Base-by-base conservation (phyloP, 306 rosid species). In the Crotalaria pallida region DNA sequence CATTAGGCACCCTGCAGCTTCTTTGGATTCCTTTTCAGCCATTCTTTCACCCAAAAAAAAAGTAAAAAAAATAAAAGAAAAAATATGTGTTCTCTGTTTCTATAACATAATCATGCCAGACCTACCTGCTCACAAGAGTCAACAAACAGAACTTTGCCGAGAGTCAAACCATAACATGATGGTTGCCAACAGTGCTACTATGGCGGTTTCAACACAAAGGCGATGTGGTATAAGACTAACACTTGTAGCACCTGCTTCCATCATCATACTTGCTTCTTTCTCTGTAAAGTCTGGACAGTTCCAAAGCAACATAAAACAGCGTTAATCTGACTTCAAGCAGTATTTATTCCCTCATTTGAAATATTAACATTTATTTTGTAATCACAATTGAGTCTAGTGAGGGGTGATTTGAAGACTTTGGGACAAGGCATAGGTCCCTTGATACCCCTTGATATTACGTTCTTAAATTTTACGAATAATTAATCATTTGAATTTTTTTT, bases 161-260 rank as follows among this genome's bases (percentile, higher is more conserved):
- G 91, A 82, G 71, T 90, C 98, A 21, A 90, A 88, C 98, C 96
- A 93, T 62, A 90, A 74, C 91, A 87, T 87, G 58, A 89, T 75
- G 49, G 92, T 84, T 17, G 92, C 82, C 69, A 93, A 65, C 74
- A 93, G 86, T 17, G 97, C 88, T 75, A 93, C 80, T 0, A 97
- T 76, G 67, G 98, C 98, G 38, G 97, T 93, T 88, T 93, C 98
- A 38, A 93, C 97, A 56, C 97, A 86, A 16, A 93, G 85, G 29
- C 97, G 96, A 70, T 87, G 85, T 22, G 88, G 86, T 22, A 97
- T 97, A 21, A 93, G 98, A 60, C 92, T 89, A 51, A 88, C 96
- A 36, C 85, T 50, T 15, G 57, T 82, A 60, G 94, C 96, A 61
- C 98, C 98, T 4, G 89, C 96, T 78, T 85, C 90, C 72, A 58